Conservation (phyloP, 176 grass and related monocot species). For the Miscanthus lutarioriparius region DNA sequence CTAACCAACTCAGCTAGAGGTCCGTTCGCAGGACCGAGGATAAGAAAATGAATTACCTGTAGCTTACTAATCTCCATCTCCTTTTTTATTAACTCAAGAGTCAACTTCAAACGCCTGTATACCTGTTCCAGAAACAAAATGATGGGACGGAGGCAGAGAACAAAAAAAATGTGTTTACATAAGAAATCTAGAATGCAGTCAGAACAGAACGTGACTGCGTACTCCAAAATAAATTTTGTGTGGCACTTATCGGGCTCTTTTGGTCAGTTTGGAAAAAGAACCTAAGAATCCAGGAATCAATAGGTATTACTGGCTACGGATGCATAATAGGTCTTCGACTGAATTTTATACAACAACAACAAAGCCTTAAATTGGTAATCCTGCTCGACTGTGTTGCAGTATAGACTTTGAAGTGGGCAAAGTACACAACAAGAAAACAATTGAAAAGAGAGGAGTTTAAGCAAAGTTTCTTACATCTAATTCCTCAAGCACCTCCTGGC, state of each 20-base stretch:
- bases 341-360: background rate
- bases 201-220: slow-evolving; percentile 1
- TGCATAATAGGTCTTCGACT: background rate
- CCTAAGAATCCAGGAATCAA: slow-evolving; percentile 4
- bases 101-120: slow-evolving; percentile 88
- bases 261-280: background rate
- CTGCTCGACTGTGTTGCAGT: slow-evolving; percentile 10
- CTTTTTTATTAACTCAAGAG: slow-evolving; percentile 95
- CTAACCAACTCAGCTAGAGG: background rate
- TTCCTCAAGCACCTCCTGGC: slow-evolving; percentile 95
- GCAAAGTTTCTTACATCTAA: slow-evolving; percentile 81
- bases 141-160: slow-evolving; percentile 27
- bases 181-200: slow-evolving; percentile 19
- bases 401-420: slow-evolving; percentile 1
- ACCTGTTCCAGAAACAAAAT: slow-evolving; percentile 68
- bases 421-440: slow-evolving; percentile 9
- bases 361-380: slow-evolving; percentile 11
- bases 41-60: slow-evolving; percentile 62
- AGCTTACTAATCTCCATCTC: slow-evolving; percentile 99
- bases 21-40: background rate
- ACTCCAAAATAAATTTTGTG: slow-evolving; percentile 19
- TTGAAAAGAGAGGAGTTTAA: slow-evolving; percentile 22
- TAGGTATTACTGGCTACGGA: background rate
- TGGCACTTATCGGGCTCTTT: slow-evolving; percentile 4
- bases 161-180: background rate